Evolutionary conservation across 495 filamentous ascomycete genomes (phyloP), one percentile per base, ranked within the genome.

Genomic region (Penicillium riverlandense): DNA sequence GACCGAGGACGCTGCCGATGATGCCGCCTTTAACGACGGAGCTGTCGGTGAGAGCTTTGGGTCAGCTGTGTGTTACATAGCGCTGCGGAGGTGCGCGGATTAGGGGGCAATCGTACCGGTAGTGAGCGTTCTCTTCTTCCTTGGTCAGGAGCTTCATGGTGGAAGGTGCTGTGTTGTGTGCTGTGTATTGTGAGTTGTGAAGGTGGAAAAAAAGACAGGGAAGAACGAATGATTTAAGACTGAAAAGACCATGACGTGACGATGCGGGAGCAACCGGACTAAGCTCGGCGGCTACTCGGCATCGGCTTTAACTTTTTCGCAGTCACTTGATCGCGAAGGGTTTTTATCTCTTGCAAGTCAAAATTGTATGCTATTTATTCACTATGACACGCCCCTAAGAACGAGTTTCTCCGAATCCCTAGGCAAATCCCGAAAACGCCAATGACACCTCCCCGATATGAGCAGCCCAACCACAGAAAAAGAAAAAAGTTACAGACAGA

Each of bases 111-210:
- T 35, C 61, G 10, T 74, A 84, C 80, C 70, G 58, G 66, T 84
- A 83, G 63, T 79, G 78, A 35, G 67, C 74, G 40, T 69, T 58
- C 70, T 95, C 90, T 74, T 96, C 88, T 79, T 95, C 89, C 58
- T 89, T 89, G 40, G 86, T 90, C 59, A 97, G 77, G 54, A 97
- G 68, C 82, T 96, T 97, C 91, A 97, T 97, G 35, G 41, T 77
- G 58, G 36, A 31, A 42, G 40, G 22, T 41, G 45, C 6, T 22
- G 22, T 22, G 4, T 22, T 22, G 22, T 22, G 4, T 22, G 22
- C 4, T 22, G 22, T 6, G 22, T 22, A 4, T 6, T 53, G 36
- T 49, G 43, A 35, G 28, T 40, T 38, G 12, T 28, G 37, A 16
- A 1, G 12, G 37, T 32, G 10, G 30, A 10, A 28, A 37, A 14